Percentiles rank a stretch among this genome's conserved stretches.
Evolutionary conservation across 2,329 filamentous ascomycete genomes (phyloP).

Genomic region (Lecanicillium sp.): DNA sequence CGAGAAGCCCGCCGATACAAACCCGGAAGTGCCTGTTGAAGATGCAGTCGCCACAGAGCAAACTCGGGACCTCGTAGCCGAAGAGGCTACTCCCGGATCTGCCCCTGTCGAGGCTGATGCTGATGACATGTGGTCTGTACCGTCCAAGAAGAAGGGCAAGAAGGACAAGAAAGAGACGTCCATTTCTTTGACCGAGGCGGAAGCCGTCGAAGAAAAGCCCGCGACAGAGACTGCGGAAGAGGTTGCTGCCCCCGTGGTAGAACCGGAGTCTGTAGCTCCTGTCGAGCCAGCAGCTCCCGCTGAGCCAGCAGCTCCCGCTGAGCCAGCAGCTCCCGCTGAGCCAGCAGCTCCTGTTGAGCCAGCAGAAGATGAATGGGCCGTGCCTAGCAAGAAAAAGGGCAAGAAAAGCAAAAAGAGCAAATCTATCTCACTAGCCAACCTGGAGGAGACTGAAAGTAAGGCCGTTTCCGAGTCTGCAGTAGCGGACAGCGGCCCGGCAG

Average conservation of each 20-base stretch:
- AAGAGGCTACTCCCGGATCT: not conserved
- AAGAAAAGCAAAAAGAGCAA: slow-evolving; percentile 29
- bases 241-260: not conserved
- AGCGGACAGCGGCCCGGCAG: not conserved
- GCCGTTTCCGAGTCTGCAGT: not conserved
- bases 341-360: not conserved
- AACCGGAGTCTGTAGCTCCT: not conserved
- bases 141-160: slow-evolving; percentile 29
- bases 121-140: slow-evolving; percentile 14
- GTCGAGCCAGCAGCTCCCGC: too few species aligned
- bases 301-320: not conserved
- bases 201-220: not conserved
- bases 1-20: not conserved
- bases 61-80: not conserved
- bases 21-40: not conserved
- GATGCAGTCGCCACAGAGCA: not conserved
- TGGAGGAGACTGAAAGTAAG: slow-evolving; percentile 2
- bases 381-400: slow-evolving; percentile 27
- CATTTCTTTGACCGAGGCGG: not conserved
- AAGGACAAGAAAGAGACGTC: slow-evolving; percentile 26
- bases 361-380: slow-evolving; percentile 15
- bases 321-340: not conserved
- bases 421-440: not conserved
- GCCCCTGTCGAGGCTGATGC: slow-evolving; percentile 22
- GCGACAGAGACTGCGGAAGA: not conserved